Conservation (phyloP, 768 basidiomycete genomes). For the Mycena belliarum region DNA sequence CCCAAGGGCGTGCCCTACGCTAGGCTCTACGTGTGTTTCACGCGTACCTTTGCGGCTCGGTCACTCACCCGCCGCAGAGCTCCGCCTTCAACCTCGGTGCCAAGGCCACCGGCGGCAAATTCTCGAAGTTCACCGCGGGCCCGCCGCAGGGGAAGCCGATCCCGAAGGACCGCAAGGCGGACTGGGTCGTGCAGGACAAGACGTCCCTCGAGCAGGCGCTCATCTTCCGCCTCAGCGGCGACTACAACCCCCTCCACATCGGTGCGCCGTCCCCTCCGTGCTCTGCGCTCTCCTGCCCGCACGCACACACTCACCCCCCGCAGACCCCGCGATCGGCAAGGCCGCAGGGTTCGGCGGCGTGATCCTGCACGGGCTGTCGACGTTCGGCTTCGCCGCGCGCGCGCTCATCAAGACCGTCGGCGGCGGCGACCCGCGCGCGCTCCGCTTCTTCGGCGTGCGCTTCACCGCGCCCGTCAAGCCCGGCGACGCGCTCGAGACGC, state of each 20-base stretch:
- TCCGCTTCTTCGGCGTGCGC: constrained; percentile 69
- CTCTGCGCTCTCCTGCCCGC: not conserved
- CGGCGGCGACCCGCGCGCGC: constrained; percentile 56
- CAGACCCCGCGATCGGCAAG: constrained; percentile 75
- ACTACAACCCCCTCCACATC: constrained; percentile 79
- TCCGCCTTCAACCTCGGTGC: constrained; percentile 73
- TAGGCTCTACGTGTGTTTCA: constrained; percentile 52
- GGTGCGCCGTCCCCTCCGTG: constrained; percentile 37
- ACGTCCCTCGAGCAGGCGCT: constrained; percentile 68
- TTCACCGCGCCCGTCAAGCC: constrained; percentile 87
- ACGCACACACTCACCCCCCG: not conserved
- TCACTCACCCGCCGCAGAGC: constrained; percentile 36
- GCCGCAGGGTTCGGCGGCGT: constrained; percentile 79
- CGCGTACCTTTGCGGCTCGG: too few species aligned
- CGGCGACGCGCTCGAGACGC: constrained; percentile 78
- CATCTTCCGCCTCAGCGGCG: constrained; percentile 72
- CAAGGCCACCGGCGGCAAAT: constrained; percentile 62
- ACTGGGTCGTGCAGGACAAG: constrained; percentile 62
- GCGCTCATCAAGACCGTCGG: constrained; percentile 68
- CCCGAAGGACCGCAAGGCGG: constrained; percentile 60
- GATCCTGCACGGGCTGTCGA: constrained; percentile 83
- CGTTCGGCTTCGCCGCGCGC: constrained; percentile 81
- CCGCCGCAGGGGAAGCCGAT: constrained; percentile 61
- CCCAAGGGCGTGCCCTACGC: constrained; percentile 60
- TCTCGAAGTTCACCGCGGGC: constrained; percentile 59